These are phyloP conservation scores for Fusarium sp. DNA, from an alignment of 2,329 filamentous ascomycete species.

Conservation along the genomic window DNA sequence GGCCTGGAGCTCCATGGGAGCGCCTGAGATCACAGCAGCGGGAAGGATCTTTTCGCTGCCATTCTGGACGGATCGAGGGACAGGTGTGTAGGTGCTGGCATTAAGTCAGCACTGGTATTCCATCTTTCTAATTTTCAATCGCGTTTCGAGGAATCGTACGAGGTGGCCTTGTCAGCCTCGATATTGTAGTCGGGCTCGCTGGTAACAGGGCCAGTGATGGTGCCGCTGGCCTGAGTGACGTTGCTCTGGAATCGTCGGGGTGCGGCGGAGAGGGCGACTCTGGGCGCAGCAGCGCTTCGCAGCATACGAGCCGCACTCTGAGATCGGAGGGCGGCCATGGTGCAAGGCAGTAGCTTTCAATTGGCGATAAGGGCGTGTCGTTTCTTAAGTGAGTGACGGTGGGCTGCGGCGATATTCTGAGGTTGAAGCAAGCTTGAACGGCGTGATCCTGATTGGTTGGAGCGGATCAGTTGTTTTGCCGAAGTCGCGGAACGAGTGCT, in stretches of 20 bases:
- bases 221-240: conserved; percentile 54
- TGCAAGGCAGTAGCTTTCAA: conserved; percentile 44
- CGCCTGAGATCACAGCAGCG: conserved; percentile 89
- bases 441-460: conserved; percentile 53
- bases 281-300: conserved; percentile 54
- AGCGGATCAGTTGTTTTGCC: conserved; percentile 55
- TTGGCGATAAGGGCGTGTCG: conserved; percentile 32
- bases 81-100: conserved; percentile 84
- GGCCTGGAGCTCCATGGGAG: conserved; percentile 92
- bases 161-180: conserved; percentile 87
- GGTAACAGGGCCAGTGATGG: conserved; percentile 53
- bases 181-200: conserved; percentile 86
- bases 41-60: conserved; percentile 85
- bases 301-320: conserved; percentile 63
- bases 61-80: conserved; percentile 89
- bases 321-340: conserved; percentile 74
- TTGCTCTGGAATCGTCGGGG: conserved; percentile 66
- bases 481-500: conserved; percentile 55
- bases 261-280: conserved; percentile 52
- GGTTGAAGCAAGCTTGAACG: conserved; percentile 44
- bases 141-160: conserved; percentile 63
- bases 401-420: conserved; percentile 44
- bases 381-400: conserved; percentile 39
- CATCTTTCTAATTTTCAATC: conserved; percentile 1
- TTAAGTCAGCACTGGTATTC: conserved; percentile 30